Base-by-base conservation (phyloP, 225 moss, liverwort and hornwort species). In the Pseudisothecium myosuroides region DNA sequence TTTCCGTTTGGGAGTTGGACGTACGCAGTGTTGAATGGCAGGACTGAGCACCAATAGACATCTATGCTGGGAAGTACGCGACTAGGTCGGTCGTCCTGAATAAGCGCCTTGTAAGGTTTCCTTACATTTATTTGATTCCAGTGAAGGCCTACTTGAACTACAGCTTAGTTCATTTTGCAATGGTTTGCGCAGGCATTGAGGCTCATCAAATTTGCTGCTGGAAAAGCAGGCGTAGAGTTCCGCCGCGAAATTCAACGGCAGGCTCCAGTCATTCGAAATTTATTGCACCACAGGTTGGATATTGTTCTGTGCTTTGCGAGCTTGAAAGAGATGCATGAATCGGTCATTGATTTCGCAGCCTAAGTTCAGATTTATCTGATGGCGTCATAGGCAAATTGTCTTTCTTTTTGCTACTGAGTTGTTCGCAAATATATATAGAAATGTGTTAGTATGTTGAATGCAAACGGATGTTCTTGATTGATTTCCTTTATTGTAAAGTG, bases 191-290 rank as follows among this genome's bases (percentile, higher is more conserved):
- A 94, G 94, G 91, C 94, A 58, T 86, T 95, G 89, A 93, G 95
- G 78, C 93, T 95, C 75, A 92, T 95, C 54, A 95, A 95, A 80
- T 95, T 95, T 82, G 88, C 93, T 80, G 84, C 91, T 77, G 95
- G 95, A 41, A 95, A 93, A 92, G 92, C 92, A 84, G 95, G 93
- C 83, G 29, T 50, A 74, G 94, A 95, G 74, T 93, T 92, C 75
- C 93, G 95, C 69, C 95, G 95, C 37, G 95, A 95, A 88, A 92
- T 95, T 69, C 95, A 93, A 90, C 91, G 95, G 58, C 93, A 95
- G 86, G 93, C 93, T 66, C 90, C 90, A 63, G 89, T 86, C 87
- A 86, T 95, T 90, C 90, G 90, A 67, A 92, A 90, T 68, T 90
- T 93, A 34, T 83, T 92, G 60, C 95, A 95, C 74, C 93, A 92